Evolutionary conservation across 2,329 filamentous ascomycete genomes (phyloP), one percentile per base, ranked within the genome.

Genomic region (Gaeumannomyces tritici): DNA sequence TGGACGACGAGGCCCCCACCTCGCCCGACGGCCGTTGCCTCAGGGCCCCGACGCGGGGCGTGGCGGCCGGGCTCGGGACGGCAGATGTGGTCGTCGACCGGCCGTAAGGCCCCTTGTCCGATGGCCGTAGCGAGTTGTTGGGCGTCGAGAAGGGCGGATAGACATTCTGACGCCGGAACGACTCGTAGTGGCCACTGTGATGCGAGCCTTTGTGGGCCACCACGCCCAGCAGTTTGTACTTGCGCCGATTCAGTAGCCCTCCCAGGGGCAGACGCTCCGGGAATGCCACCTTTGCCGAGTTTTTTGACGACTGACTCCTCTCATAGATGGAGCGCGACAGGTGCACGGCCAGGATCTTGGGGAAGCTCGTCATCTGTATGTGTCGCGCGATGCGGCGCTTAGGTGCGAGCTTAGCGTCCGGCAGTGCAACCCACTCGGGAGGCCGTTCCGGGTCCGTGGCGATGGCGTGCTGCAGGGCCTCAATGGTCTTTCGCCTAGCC

Each of bases 181-280:
- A 93, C 73, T 99, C 95, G 76, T 99, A 99, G 72, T 99, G 95
- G 0, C 95, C 95, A 69, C 92, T 96, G 71, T 96, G 89, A 73
- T 99, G 95, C 65, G 90, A 96, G 51, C 95, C 95, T 70, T 96
- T 96, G 72, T 99, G 95, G 27, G 91, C 96, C 47, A 99, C 91
- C 47, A 96, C 85, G 15, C 89, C 91, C 0, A 96, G 82, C 6
- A 99, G 80, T 69, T 88, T 91, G 75, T 97, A 99, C 71, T 84
- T 89, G 66, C 87, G 89, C 70, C 89, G 87, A 63, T 89, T 83
- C 56, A 95, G 76, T 28, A 98, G 78, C 0, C 91, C 87, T 1
- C 95, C 95, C 3, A 99, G 78, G 0, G 90, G 85, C 2, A 99
- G 75, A n/a, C 83, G 82, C 73, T 98, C 93, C 0, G 93, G 93